Percentiles rank a stretch among this genome's conserved stretches.
Conservation (phyloP, 1,139 yeast species). For the Geotrichum armillariae region DNA sequence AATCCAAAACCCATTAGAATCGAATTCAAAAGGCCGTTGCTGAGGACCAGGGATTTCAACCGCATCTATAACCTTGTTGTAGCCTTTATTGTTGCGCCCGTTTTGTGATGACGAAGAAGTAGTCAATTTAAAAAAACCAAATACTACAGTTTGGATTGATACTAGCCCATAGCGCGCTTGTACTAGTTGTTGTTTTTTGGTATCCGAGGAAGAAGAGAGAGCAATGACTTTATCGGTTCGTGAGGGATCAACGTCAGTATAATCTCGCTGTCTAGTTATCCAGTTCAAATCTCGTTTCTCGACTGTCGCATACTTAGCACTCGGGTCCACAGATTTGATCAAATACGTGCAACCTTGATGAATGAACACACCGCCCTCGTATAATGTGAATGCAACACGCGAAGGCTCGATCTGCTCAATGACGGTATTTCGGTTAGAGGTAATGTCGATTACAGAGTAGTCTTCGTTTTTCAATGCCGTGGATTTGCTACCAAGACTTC, state of each 20-base stretch:
- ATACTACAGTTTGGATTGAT: conserved; percentile 69
- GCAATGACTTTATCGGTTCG: conserved; percentile 50
- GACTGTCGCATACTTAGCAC: conserved; percentile 76
- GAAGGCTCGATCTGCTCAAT: conserved; percentile 91
- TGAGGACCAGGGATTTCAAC: conserved; percentile 85
- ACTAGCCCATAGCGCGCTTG: conserved; percentile 58
- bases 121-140: conserved; percentile 90
- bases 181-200: not conserved
- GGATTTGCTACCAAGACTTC: conserved; percentile 15
- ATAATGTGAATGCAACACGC: conserved; percentile 84
- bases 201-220: not conserved
- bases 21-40: conserved; percentile 54
- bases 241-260: conserved; percentile 85
- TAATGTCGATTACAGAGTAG: conserved; percentile 86
- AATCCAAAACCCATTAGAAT: conserved; percentile 87
- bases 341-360: conserved; percentile 92
- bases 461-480: conserved; percentile 48
- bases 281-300: conserved; percentile 89
- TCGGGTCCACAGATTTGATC: conserved; percentile 78
- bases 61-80: conserved; percentile 71
- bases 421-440: conserved; percentile 68
- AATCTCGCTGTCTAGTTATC: conserved; percentile 89
- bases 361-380: conserved; percentile 92
- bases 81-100: conserved; percentile 41
- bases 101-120: conserved; percentile 33